These are phyloP conservation scores for Stereum hirsutum DNA, from an alignment of 1,284 basidiomycete genomes.

Conservation along the genomic window DNA sequence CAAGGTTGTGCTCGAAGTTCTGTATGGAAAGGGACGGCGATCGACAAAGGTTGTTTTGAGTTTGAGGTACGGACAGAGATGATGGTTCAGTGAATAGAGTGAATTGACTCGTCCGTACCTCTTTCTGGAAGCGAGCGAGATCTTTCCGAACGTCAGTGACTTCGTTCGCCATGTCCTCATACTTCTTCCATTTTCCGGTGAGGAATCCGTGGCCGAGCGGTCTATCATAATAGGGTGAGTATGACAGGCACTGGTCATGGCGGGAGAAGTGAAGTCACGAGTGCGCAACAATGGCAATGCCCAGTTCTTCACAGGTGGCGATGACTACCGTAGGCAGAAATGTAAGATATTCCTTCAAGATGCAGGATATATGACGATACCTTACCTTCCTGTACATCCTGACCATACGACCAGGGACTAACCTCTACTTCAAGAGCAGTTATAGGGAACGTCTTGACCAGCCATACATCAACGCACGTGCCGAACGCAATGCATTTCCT, in stretches of 20 bases:
- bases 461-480: neutral
- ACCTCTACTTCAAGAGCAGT: slow-evolving; percentile 43
- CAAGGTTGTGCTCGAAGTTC: slow-evolving; percentile 46
- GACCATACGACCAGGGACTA: slow-evolving; percentile 39
- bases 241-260: neutral
- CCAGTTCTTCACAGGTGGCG: slow-evolving; percentile 29
- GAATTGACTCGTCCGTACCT: slow-evolving; percentile 14
- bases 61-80: neutral
- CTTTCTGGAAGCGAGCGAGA: slow-evolving; percentile 22
- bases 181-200: slow-evolving; percentile 29
- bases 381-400: slow-evolving; percentile 32
- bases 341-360: neutral
- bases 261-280: slow-evolving; percentile 11
- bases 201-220: slow-evolving; percentile 51
- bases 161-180: slow-evolving; percentile 30
- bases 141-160: slow-evolving; percentile 15
- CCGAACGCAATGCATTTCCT: neutral
- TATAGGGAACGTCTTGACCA: slow-evolving; percentile 32
- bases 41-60: neutral
- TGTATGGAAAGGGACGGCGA: no score
- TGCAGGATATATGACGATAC: slow-evolving; percentile 9
- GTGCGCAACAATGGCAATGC: slow-evolving; percentile 45
- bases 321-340: slow-evolving; percentile 19
- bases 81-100: neutral
- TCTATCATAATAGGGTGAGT: slow-evolving; percentile 7